Conservation (phyloP, 75 land plant genomes). For the Pinus taeda region DNA sequence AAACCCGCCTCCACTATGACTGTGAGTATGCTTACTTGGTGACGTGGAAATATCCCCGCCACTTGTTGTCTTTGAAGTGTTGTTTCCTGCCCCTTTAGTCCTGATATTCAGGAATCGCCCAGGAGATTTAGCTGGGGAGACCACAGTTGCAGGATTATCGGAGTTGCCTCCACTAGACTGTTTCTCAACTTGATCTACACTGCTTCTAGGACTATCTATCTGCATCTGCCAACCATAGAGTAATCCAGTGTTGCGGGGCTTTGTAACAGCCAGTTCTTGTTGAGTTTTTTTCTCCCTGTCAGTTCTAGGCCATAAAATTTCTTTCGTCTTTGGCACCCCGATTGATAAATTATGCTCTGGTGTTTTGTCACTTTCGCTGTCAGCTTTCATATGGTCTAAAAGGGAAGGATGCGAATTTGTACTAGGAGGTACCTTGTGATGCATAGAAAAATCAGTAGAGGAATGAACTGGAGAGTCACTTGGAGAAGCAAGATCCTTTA, state of each 20-base stretch:
- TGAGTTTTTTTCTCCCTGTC: background rate
- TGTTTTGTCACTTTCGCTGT: slow-evolving; percentile 21
- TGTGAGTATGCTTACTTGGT: slow-evolving; percentile 19
- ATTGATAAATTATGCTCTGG: slow-evolving; percentile 6
- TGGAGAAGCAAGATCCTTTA: slow-evolving; percentile 72
- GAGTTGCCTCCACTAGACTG: slow-evolving; percentile 6
- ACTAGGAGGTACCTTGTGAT: slow-evolving; percentile 8
- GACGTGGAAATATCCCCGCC: slow-evolving; percentile 15
- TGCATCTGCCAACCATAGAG: background rate
- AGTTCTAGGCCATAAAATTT: slow-evolving; percentile 17
- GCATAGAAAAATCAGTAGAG: background rate
- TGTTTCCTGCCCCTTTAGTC: background rate
- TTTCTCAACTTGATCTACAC: background rate
- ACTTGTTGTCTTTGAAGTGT: background rate
- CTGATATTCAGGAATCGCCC: background rate
- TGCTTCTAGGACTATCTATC: background rate
- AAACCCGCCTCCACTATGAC: slow-evolving; percentile 14
- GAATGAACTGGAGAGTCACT: slow-evolving; percentile 26
- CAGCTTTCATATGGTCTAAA: slow-evolving; percentile 22
- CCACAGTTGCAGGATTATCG: background rate
- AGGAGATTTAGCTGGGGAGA: slow-evolving; percentile 8
- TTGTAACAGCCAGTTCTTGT: background rate
- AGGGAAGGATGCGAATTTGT: slow-evolving; percentile 18
- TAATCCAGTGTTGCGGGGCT: background rate
- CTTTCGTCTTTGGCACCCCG: slow-evolving; percentile 32